These are phyloP conservation scores for Cryptosporidium viatorum DNA, from an alignment of 169 alveolate species.

Conservation along the genomic window DNA sequence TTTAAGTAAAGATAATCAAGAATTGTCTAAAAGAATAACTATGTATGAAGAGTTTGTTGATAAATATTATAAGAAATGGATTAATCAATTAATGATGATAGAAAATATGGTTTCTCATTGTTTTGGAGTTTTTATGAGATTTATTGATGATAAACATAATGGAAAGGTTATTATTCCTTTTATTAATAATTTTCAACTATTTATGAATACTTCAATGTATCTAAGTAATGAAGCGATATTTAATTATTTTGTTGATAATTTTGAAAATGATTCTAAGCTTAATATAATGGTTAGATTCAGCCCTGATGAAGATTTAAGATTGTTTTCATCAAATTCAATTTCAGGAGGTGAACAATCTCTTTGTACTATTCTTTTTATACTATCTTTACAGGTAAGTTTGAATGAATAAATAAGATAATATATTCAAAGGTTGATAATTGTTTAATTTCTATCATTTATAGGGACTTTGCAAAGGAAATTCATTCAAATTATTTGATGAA, in stretches of 20 bases:
- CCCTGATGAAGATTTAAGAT: conserved; percentile 59
- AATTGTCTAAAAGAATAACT: background rate
- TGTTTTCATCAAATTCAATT: conserved; percentile 64
- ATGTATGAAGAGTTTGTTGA: conserved; percentile 2
- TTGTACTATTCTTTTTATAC: conserved; percentile 56
- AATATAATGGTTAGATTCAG: conserved; percentile 63
- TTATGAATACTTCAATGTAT: background rate
- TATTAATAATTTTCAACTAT: conserved; percentile 6
- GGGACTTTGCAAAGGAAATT: conserved; percentile 49
- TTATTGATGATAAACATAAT: conserved; percentile 31
- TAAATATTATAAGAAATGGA: conserved; percentile 13
- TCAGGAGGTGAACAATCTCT: conserved; percentile 76
- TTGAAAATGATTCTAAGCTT: conserved; percentile 29
- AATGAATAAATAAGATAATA: no score
- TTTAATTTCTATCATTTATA: background rate
- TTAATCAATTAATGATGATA: conserved; percentile 6
- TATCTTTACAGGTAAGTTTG: conserved; percentile 63
- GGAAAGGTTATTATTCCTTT: conserved; percentile 68
- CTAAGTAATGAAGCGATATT: background rate
- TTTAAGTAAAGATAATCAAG: conserved; percentile 1
- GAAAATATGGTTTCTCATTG: conserved; percentile 15
- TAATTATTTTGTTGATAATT: conserved; percentile 33
- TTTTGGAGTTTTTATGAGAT: conserved; percentile 56
- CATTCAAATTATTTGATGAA: conserved; percentile 65
- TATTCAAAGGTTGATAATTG: no score